Percentiles rank a stretch among this genome's conserved stretches.
Evolutionary conservation across 805 yeast species (phyloP).

Genomic region (Torulaspora microellipsoides): DNA sequence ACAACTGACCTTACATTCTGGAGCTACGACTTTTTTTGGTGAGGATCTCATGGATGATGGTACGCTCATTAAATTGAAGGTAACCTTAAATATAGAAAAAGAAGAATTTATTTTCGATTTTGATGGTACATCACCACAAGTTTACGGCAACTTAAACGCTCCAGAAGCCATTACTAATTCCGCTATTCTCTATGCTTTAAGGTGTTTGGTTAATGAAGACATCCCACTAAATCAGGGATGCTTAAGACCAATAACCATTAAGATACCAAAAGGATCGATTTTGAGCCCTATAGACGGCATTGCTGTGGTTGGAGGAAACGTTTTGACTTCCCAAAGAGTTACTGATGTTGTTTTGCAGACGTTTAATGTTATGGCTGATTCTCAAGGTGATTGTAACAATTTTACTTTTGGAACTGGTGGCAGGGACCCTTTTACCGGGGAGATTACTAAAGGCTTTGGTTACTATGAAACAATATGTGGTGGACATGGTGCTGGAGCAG

Average conservation of each 20-base stretch:
- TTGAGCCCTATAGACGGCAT: slow-evolving; percentile 77
- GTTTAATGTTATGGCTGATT: slow-evolving; percentile 85
- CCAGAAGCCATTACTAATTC: slow-evolving; percentile 87
- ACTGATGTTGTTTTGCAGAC: slow-evolving; percentile 87
- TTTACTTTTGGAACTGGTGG: slow-evolving; percentile 87
- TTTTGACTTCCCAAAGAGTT: slow-evolving; percentile 88
- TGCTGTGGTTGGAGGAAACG: slow-evolving; percentile 95
- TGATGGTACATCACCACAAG: slow-evolving; percentile 79
- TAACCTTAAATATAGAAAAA: slow-evolving; percentile 44
- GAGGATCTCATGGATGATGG: slow-evolving; percentile 81
- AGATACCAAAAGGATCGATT: slow-evolving; percentile 56
- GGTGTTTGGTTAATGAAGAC: slow-evolving; percentile 79
- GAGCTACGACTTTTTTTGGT: slow-evolving; percentile 40
- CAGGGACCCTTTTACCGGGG: slow-evolving; percentile 43
- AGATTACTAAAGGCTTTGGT: slow-evolving; percentile 60
- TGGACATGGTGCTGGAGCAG: slow-evolving; percentile 78
- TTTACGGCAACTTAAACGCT: slow-evolving; percentile 87
- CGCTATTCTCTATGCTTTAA: slow-evolving; percentile 79
- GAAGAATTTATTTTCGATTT: slow-evolving; percentile 78
- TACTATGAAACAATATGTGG: slow-evolving; percentile 95
- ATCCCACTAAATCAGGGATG: slow-evolving; percentile 96
- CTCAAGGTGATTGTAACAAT: slow-evolving; percentile 95
- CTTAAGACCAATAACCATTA: slow-evolving; percentile 67
- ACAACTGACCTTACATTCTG: slow-evolving; percentile 42
- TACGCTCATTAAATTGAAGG: slow-evolving; percentile 54